Evolutionary conservation across 225 moss, liverwort and hornwort genomes (phyloP).

Genomic region (Marchantia polymorpha): DNA sequence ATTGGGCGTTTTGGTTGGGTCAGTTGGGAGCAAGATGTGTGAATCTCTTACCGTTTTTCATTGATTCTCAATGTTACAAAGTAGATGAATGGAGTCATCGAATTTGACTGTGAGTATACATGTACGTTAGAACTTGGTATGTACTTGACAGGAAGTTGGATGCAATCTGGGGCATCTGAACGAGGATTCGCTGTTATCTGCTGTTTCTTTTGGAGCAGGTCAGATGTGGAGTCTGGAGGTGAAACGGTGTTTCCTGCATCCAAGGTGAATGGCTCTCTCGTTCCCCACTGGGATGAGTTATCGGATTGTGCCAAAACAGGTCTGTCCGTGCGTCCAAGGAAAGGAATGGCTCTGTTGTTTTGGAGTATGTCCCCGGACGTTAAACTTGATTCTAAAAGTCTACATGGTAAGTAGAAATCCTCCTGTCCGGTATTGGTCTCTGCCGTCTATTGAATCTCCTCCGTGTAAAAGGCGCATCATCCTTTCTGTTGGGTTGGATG

Average conservation of each 20-base stretch:
- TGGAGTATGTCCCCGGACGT: constrained; percentile 98
- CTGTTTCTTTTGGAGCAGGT: constrained; percentile 45
- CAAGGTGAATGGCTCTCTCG: constrained; percentile 62
- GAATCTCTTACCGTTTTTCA: background rate
- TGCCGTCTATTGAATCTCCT: background rate
- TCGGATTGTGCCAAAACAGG: constrained; percentile 86
- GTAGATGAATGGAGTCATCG: background rate
- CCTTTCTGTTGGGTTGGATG: background rate
- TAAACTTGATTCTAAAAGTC: constrained; percentile 68
- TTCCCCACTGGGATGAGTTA: constrained; percentile 74
- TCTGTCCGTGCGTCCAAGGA: constrained; percentile 83
- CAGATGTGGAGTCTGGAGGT: constrained; percentile 92
- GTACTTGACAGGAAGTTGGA: background rate
- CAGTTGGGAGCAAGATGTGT: background rate
- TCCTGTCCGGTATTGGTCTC: background rate
- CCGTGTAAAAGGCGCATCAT: background rate
- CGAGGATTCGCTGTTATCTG: background rate
- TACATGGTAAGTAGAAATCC: constrained; percentile 61
- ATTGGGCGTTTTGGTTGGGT: background rate
- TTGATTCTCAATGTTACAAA: background rate
- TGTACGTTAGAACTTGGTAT: background rate
- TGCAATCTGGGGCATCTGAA: background rate
- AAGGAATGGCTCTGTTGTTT: constrained; percentile 92
- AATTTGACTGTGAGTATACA: background rate
- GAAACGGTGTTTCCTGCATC: constrained; percentile 96